A percentile compares a stretch with the other conserved stretches of the same genome.
Evolutionary conservation across 257 asterid genomes (phyloP).

Genomic region (Gentiana dahurica): DNA sequence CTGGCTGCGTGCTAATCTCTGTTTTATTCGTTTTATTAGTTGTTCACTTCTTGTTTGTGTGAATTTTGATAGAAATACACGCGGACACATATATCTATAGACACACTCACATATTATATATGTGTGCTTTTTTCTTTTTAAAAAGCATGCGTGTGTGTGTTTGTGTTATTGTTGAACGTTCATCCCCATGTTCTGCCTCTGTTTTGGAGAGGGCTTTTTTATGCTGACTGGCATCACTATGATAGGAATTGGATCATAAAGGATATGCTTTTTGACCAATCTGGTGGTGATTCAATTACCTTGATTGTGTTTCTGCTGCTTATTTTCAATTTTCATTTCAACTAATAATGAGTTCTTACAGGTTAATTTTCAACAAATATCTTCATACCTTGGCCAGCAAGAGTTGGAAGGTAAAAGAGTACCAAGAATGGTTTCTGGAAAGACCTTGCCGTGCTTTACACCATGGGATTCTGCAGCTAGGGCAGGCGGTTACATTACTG

Average conservation of each 20-base stretch:
- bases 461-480: constrained; percentile 96
- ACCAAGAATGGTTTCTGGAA: constrained; percentile 98
- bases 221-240: neutral
- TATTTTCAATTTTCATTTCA: neutral
- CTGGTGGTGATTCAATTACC: neutral
- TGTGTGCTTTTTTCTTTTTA: no score
- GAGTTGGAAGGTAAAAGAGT: constrained; percentile 99
- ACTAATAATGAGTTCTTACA: constrained; percentile 15
- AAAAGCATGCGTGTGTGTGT: no score
- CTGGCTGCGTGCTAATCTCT: no score
- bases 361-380: constrained; percentile 99
- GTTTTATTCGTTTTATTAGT: no score
- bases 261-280: neutral
- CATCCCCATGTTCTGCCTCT: no score
- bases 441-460: constrained; percentile 83
- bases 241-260: neutral
- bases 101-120: no score
- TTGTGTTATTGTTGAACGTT: no score
- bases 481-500: constrained; percentile 96
- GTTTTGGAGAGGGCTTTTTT: no score
- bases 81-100: no score
- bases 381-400: constrained; percentile 93
- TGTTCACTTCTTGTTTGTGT: no score
- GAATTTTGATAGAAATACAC: no score
- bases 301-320: constrained; percentile 1